Evolutionary conservation across 768 basidiomycete species (phyloP), one percentile per base, ranked within the genome.

Genomic region (Naganishia friedmannii): DNA sequence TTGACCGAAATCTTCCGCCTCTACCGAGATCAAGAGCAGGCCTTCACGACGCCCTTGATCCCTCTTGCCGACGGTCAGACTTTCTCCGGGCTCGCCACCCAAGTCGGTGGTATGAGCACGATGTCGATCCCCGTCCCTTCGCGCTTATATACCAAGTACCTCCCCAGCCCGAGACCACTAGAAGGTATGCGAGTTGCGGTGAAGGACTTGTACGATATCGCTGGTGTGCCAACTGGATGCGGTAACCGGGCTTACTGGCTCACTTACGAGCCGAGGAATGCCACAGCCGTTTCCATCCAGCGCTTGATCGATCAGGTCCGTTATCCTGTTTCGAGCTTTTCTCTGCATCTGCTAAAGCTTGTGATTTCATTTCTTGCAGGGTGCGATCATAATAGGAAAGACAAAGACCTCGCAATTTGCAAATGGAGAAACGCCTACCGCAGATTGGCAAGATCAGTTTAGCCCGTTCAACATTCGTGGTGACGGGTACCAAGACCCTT

Each of bases 301-400:
- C 82, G 79, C 19, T 82, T 87, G 5, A 73, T 86, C 34, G 81
- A 83, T 58, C 82, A 83, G 46, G 70, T 74, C 29, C 48, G 70
- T 68, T 15, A n/a, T 53, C 45, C 31, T 53, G n/a, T 17, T 8
- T 29, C 12, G 17, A 2, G 7, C 8, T 0, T 7, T 34, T 34
- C 19, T 4, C 5, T 34, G 3, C n/a, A 31, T 23, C 21, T 46
- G 9, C 13, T 29, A 19, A 15, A 15, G 23, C 32, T 23, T 17
- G 6, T 21, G 4, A n/a, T 2, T 46, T 29, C 29, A 17, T 21
- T 23, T 13, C 9, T n/a, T 19, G 23, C 60, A 74, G 73, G 87
- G 87, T 28, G 85, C 85, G 21, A 77, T 84, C 13, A 78, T 86
- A 71, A 82, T 87, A 1, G 86, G 86, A 42, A 87, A 87, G 75